Conservation (phyloP, 352 stramenopile genomes). For the Globisporangium polare region DNA sequence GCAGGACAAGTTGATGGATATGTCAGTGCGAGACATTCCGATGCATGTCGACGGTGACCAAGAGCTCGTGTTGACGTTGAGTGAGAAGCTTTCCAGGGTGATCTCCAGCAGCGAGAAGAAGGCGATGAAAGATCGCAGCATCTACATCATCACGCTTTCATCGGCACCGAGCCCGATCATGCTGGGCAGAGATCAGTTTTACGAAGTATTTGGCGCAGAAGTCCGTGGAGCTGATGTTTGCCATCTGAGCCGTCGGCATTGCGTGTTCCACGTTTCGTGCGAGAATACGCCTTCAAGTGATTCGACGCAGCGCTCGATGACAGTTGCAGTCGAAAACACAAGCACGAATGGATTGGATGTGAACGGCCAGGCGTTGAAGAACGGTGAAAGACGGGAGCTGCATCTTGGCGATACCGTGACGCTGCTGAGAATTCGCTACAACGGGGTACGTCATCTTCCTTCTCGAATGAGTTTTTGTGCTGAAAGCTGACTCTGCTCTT, state of each 20-base stretch:
- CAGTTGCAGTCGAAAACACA: conserved; percentile 60
- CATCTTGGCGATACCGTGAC: conserved; percentile 58
- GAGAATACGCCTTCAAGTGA: conserved; percentile 15
- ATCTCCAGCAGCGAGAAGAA: conserved; percentile 41
- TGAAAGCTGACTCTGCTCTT: neutral
- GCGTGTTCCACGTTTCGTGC: conserved; percentile 51
- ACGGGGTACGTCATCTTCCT: conserved; percentile 30
- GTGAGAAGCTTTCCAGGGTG: conserved; percentile 33
- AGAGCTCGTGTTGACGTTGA: conserved; percentile 31
- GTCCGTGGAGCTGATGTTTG: conserved; percentile 53
- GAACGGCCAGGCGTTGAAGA: conserved; percentile 52
- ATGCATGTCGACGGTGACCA: conserved; percentile 14
- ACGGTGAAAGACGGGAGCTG: conserved; percentile 34
- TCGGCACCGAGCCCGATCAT: conserved; percentile 23
- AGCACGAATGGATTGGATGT: conserved; percentile 69
- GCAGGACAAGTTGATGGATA: conserved; percentile 58
- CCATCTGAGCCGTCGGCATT: conserved; percentile 57
- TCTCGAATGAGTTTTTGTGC: neutral
- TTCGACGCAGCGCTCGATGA: conserved; percentile 25
- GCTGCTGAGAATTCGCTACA: conserved; percentile 41
- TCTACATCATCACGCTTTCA: conserved; percentile 40
- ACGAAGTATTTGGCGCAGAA: conserved; percentile 63
- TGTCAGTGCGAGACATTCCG: conserved; percentile 58
- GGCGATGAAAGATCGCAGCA: conserved; percentile 40
- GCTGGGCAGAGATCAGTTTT: conserved; percentile 51